Conservation (phyloP, 148 eudicot genomes). For the Rhododendron molle region DNA sequence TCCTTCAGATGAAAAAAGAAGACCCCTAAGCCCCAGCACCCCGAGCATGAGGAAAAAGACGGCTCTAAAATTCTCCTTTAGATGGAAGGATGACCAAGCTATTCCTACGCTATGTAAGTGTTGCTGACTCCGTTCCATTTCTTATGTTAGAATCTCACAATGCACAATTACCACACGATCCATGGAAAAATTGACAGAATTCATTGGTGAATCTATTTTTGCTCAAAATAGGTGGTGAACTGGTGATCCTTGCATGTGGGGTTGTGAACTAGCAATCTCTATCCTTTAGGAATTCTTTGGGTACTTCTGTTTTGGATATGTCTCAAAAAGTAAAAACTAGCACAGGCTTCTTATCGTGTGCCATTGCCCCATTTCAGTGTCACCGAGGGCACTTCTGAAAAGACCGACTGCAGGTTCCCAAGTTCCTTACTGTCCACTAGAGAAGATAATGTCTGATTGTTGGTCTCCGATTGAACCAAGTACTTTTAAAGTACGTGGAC, state of each 20-base stretch:
- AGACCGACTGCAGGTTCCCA: conserved; percentile 91
- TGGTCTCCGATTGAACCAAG: conserved; percentile 84
- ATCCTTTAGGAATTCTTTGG: not conserved
- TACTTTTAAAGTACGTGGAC: conserved; percentile 79
- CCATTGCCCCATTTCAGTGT: conserved; percentile 32
- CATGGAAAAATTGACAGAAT: not conserved
- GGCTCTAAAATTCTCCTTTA: conserved; percentile 45
- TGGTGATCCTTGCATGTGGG: not conserved
- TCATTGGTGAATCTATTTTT: not conserved
- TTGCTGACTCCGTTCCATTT: not conserved
- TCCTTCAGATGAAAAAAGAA: conserved; percentile 47
- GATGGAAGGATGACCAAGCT: conserved; percentile 55
- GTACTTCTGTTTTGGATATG: not conserved
- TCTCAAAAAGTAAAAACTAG: not conserved
- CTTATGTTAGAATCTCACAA: not conserved
- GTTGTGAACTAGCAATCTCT: not conserved
- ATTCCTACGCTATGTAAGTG: conserved; percentile 49
- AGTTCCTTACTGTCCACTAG: conserved; percentile 69
- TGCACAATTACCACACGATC: not conserved
- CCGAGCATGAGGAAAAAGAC: conserved; percentile 53
- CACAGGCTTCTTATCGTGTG: not conserved
- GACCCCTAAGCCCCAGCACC: conserved; percentile 50
- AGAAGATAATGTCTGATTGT: conserved; percentile 73
- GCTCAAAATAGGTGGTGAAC: not conserved
- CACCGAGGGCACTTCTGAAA: conserved; percentile 67